phyloP scores from a whole-genome alignment of 768 basidiomycete genomes.

The Boletus insuetus region DNA sequence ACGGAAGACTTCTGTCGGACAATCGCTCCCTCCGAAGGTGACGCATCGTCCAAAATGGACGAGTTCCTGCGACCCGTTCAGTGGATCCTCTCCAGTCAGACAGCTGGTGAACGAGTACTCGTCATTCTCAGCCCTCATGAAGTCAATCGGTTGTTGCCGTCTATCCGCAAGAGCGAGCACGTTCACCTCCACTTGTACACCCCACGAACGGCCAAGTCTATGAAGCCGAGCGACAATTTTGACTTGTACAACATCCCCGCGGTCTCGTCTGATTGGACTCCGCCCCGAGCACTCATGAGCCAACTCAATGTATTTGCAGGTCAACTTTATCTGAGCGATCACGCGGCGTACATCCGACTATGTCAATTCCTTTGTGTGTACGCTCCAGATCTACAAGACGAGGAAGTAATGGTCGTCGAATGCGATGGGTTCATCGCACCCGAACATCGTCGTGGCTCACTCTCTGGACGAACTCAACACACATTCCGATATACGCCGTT shows the following conservation, averaged over 20 bases:
- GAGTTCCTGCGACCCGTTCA: constrained; percentile 39
- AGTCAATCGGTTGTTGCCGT: constrained; percentile 37
- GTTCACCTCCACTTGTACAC: constrained; percentile 44
- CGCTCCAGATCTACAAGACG: constrained; percentile 43
- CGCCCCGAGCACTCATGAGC: constrained; percentile 11
- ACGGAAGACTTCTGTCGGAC: constrained; percentile 18
- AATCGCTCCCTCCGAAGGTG: background rate
- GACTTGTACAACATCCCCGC: constrained; percentile 20
- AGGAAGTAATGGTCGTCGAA: constrained; percentile 36
- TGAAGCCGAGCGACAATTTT: constrained; percentile 37
- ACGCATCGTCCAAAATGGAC: constrained; percentile 12
- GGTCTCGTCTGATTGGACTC: constrained; percentile 15
- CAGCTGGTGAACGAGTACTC: constrained; percentile 26
- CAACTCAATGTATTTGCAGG: constrained; percentile 47
- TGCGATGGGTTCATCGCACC: constrained; percentile 21
- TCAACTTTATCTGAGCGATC: constrained; percentile 40
- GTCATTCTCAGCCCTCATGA: constrained; percentile 43
- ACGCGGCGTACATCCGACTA: constrained; percentile 31
- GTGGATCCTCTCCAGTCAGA: constrained; percentile 41
- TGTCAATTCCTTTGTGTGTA: constrained; percentile 39
- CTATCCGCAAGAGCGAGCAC: constrained; percentile 30
- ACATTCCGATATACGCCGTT: constrained; percentile 11
- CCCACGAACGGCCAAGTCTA: constrained; percentile 33
- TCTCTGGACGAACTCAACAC: background rate
- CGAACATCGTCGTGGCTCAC: background rate